Percentiles rank a stretch among this genome's conserved stretches.
phyloP scores from a whole-genome alignment of 192 early-diverging fungal species.

The Dissophora globulifera region DNA sequence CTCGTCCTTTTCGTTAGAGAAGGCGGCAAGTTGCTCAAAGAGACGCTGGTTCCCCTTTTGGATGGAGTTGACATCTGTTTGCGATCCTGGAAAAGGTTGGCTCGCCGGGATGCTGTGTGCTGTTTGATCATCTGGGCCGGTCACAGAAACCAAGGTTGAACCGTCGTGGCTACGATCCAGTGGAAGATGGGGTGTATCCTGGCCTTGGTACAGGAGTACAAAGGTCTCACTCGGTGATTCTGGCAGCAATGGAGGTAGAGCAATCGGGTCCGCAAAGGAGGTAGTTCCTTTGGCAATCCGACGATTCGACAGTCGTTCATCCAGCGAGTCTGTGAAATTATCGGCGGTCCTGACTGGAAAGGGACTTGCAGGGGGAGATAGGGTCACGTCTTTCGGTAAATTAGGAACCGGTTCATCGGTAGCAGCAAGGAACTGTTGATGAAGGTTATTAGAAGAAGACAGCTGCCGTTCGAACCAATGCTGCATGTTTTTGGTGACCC shows the following conservation, averaged over 20 bases:
- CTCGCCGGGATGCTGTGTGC: neutral
- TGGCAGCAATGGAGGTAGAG: constrained; percentile 26
- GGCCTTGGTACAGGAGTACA: constrained; percentile 9
- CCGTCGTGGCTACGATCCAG: constrained; percentile 9
- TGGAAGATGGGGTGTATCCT: neutral
- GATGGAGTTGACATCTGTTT: neutral
- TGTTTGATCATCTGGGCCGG: neutral
- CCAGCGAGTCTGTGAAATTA: neutral
- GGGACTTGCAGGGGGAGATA: constrained; percentile 21
- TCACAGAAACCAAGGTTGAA: neutral
- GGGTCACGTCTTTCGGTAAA: neutral
- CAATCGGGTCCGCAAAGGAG: constrained; percentile 1
- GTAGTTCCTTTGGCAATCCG: neutral
- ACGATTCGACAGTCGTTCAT: neutral
- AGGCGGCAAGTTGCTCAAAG: constrained; percentile 23
- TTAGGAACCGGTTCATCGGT: constrained; percentile 26
- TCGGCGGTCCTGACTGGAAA: neutral
- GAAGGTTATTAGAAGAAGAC: constrained; percentile 23
- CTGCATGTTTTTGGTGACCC: constrained; percentile 24
- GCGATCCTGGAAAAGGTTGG: neutral
- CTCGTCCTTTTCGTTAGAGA: constrained; percentile 24
- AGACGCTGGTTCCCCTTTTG: neutral
- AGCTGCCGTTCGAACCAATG: constrained; percentile 32
- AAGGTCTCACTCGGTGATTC: constrained; percentile 32
- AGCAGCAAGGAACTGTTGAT: constrained; percentile 11